phyloP scores from a whole-genome alignment of 768 basidiomycete species.

The Amylocystis lapponica region DNA sequence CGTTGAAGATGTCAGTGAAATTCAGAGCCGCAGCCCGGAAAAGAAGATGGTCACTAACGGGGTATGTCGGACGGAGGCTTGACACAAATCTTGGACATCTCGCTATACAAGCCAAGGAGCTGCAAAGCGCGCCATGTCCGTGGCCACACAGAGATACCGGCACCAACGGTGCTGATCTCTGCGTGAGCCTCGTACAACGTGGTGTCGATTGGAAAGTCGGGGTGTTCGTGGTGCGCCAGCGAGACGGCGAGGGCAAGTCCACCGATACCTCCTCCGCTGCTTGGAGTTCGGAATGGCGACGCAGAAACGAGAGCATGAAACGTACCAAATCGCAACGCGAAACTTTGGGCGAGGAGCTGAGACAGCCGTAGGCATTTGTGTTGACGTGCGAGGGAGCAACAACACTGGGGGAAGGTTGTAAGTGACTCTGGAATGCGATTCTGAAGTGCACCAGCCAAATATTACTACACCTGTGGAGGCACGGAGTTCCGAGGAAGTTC shows the following conservation, averaged over 20 bases:
- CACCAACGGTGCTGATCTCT: conserved; percentile 34
- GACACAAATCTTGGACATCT: conserved; percentile 6
- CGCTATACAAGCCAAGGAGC: conserved; percentile 32
- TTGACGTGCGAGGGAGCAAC: too few relatives aligned
- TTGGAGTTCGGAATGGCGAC: background rate
- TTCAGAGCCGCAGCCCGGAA: too few relatives aligned
- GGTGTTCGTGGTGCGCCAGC: conserved; percentile 31
- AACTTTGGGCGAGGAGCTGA: conserved; percentile 26
- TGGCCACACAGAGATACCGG: conserved; percentile 41
- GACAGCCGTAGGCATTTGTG: background rate
- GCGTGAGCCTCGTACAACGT: conserved; percentile 41
- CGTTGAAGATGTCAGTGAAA: too few relatives aligned
- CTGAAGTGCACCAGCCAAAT: too few relatives aligned
- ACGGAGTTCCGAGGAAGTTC: too few relatives aligned
- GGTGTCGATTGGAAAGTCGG: conserved; percentile 25
- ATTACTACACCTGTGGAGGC: too few relatives aligned
- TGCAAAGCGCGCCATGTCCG: conserved; percentile 42
- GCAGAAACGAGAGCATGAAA: background rate
- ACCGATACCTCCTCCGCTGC: conserved; percentile 30
- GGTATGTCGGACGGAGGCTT: background rate
- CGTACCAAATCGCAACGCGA: conserved; percentile 6
- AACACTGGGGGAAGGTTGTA: too few relatives aligned
- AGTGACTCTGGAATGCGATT: too few relatives aligned
- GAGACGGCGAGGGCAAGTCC: conserved; percentile 38
- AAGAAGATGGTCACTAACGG: too few relatives aligned